phyloP scores from a whole-genome alignment of 2,329 filamentous ascomycete species.

The Pseudogymnoascus sp. region DNA sequence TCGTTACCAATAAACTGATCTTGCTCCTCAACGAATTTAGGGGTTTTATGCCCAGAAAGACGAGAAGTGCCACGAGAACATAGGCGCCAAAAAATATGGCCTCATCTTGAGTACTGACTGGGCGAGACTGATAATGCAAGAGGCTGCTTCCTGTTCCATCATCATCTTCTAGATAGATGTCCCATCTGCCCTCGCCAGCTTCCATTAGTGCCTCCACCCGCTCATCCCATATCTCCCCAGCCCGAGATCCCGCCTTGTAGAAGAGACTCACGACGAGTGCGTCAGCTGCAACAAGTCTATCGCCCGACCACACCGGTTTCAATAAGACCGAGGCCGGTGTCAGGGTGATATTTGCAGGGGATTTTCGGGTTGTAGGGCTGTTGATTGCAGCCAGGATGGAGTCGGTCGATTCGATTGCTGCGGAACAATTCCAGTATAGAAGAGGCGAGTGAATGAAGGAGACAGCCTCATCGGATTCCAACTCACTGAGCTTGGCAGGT shows the following conservation, averaged over 20 bases:
- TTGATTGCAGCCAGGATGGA: conserved; percentile 41
- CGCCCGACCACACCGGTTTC: conserved; percentile 38
- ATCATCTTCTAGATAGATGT: conserved; percentile 17
- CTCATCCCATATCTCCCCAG: conserved; percentile 34
- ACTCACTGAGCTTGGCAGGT: neutral
- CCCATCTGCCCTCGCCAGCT: conserved; percentile 15
- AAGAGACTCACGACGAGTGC: conserved; percentile 43
- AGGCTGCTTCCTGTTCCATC: conserved; percentile 14
- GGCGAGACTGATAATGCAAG: conserved; percentile 6
- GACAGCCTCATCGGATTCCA: neutral
- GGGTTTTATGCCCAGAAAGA: neutral
- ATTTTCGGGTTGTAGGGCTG: conserved; percentile 28
- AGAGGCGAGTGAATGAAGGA: conserved; percentile 41
- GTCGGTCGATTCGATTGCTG: conserved; percentile 32
- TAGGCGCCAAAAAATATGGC: neutral
- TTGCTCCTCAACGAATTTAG: neutral
- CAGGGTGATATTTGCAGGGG: conserved; percentile 38
- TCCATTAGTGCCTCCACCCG: conserved; percentile 13
- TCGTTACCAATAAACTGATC: neutral
- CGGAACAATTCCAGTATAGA: conserved; percentile 44
- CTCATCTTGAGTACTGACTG: neutral
- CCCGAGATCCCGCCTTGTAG: conserved; percentile 33
- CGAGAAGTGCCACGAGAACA: neutral
- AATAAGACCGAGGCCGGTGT: conserved; percentile 44
- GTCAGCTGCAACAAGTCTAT: conserved; percentile 39